Conservation (phyloP, 305 asterid species). For the Plantago lanceolata region DNA sequence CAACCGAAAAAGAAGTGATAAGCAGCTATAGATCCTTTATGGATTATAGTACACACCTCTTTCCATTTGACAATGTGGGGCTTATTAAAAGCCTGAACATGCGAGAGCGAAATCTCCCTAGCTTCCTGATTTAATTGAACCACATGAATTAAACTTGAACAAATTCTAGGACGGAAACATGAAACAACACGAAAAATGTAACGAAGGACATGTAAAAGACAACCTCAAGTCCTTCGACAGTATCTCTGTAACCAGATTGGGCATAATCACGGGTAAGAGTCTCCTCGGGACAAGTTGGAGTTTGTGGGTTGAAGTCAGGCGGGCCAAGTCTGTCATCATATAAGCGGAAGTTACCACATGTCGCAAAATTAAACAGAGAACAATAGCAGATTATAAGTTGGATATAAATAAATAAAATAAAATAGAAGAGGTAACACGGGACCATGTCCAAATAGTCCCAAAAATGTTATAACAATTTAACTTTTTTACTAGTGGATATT, state of each 20-base stretch:
- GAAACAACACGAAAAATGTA: constrained; percentile 10
- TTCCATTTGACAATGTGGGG: constrained; percentile 71
- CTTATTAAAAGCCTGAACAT: constrained; percentile 59
- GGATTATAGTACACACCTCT: constrained; percentile 51
- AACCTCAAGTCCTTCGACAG: constrained; percentile 91
- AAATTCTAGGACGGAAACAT: not conserved
- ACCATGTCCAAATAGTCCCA: constrained; percentile 3
- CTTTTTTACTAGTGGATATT: constrained; percentile 12
- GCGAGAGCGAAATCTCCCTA: constrained; percentile 72
- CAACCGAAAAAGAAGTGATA: constrained; percentile 18
- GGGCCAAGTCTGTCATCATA: constrained; percentile 70
- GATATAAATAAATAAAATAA: no score
- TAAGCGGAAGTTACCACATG: constrained; percentile 7
- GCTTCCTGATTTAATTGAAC: constrained; percentile 54
- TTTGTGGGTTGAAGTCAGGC: constrained; percentile 86
- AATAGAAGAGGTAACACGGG: not conserved
- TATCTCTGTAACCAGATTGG: constrained; percentile 73
- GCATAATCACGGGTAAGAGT: constrained; percentile 71
- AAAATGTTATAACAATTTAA: constrained; percentile 11
- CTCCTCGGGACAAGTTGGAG: constrained; percentile 91
- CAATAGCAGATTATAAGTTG: not conserved
- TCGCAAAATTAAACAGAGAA: constrained; percentile 12
- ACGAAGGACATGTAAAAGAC: constrained; percentile 5
- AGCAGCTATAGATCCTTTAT: constrained; percentile 16
- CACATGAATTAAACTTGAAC: not conserved